Evolutionary conservation across 257 asterid genomes (phyloP).

Genomic region (Verbena officinalis): DNA sequence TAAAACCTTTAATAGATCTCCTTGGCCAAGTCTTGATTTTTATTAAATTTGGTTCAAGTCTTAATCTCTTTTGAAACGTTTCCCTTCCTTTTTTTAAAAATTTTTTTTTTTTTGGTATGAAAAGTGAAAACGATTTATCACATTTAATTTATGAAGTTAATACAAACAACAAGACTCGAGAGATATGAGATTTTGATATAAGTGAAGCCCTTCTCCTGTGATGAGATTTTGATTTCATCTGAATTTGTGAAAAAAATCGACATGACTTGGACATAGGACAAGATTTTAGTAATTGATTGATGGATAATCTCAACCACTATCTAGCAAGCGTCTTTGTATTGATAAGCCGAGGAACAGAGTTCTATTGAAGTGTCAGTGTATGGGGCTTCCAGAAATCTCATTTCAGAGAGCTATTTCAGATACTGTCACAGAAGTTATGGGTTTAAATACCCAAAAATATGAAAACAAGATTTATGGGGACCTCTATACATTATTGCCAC

Average conservation of each 20-base stretch:
- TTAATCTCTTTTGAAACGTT: too few species aligned
- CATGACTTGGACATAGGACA: not conserved
- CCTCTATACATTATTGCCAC: not conserved
- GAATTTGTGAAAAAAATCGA: not conserved
- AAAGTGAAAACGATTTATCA: too few species aligned
- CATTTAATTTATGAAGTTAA: too few species aligned
- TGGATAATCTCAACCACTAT: not conserved
- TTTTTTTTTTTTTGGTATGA: too few species aligned
- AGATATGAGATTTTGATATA: not conserved
- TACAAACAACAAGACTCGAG: constrained; percentile 7
- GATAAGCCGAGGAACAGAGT: not conserved
- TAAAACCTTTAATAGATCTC: too few species aligned
- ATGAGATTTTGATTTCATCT: not conserved
- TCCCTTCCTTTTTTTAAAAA: too few species aligned
- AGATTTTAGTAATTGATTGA: not conserved
- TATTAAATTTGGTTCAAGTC: too few species aligned
- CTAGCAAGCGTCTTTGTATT: not conserved
- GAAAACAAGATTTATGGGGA: too few species aligned
- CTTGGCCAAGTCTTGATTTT: too few species aligned
- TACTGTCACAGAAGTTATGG: not conserved
- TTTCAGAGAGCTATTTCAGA: not conserved
- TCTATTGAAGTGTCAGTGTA: not conserved
- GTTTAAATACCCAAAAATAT: too few species aligned
- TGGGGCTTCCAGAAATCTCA: not conserved
- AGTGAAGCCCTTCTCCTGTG: not conserved